Percentiles rank a stretch among this genome's conserved stretches.
Conservation (phyloP, 257 asterid genomes). For the Asclepias syriaca region DNA sequence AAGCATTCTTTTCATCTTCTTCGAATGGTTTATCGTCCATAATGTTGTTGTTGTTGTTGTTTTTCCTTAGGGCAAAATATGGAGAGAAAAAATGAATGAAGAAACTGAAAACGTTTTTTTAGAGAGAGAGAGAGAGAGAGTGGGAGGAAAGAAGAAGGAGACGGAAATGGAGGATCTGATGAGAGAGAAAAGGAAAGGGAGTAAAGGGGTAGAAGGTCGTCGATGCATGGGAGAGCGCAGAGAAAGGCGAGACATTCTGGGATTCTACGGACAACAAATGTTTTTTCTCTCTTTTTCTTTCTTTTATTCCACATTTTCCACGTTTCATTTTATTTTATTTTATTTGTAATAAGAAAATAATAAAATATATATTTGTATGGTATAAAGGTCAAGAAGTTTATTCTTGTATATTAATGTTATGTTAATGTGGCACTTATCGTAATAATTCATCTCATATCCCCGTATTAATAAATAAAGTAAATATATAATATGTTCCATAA, state of each 20-base stretch:
- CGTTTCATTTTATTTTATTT: too few species aligned
- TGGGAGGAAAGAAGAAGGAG: background rate
- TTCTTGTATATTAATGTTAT: too few species aligned
- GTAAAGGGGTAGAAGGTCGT: background rate
- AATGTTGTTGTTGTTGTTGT: background rate
- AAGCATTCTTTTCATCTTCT: slow-evolving; percentile 30
- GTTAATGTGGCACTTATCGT: too few species aligned
- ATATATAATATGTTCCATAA: too few species aligned
- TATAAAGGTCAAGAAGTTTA: too few species aligned
- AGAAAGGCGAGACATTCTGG: slow-evolving; percentile 20
- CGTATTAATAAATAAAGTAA: too few species aligned
- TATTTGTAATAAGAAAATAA: too few species aligned
- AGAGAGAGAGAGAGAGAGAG: background rate
- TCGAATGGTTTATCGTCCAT: slow-evolving; percentile 27
- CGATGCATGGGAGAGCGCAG: slow-evolving; percentile 17
- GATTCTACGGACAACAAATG: slow-evolving; percentile 14
- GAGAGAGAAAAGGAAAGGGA: background rate
- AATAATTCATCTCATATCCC: too few species aligned
- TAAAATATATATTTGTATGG: too few species aligned
- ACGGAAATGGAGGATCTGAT: slow-evolving; percentile 1
- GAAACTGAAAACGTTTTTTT: background rate
- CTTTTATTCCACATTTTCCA: background rate
- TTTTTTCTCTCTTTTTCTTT: background rate
- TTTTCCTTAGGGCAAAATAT: background rate
- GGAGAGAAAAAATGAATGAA: background rate